These are phyloP conservation scores for Cryphonectria japonica DNA, from an alignment of 2,329 filamentous ascomycete species.

Conservation along the genomic window DNA sequence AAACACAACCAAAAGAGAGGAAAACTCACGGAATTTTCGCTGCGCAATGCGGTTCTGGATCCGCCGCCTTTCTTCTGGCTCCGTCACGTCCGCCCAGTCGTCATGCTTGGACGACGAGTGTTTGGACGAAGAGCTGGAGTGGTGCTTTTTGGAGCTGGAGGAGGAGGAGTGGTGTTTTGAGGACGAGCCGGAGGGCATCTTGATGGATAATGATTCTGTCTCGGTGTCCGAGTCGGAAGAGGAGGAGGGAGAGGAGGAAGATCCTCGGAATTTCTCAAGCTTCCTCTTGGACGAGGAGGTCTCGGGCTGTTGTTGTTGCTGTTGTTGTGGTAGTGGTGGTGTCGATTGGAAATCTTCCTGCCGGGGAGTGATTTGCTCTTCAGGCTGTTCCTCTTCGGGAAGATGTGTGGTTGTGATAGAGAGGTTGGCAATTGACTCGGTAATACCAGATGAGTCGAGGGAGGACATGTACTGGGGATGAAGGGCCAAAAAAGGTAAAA, in stretches of 20 bases:
- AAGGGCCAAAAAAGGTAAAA: not conserved
- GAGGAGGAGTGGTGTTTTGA: conserved; percentile 37
- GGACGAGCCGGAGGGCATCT: conserved; percentile 40
- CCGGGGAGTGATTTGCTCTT: conserved; percentile 21
- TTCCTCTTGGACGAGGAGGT: not conserved
- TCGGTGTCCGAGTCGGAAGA: conserved; percentile 40
- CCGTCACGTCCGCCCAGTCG: conserved; percentile 71
- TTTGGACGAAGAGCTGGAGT: conserved; percentile 42
- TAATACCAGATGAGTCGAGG: conserved; percentile 17
- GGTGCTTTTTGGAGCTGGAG: conserved; percentile 43
- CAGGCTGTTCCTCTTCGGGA: conserved; percentile 4
- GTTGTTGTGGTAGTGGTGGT: not conserved
- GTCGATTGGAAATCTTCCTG: conserved; percentile 12
- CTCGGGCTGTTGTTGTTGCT: not conserved
- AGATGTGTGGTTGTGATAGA: conserved; percentile 12
- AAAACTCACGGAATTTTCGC: conserved; percentile 70
- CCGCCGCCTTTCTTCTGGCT: conserved; percentile 71
- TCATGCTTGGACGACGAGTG: conserved; percentile 48
- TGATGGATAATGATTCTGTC: conserved; percentile 28
- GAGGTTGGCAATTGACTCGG: conserved; percentile 20
- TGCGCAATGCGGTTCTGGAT: conserved; percentile 79
- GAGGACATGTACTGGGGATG: conserved; percentile 24
- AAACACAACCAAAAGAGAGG: too few species aligned
- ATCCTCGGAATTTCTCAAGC: not conserved
- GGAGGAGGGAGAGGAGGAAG: not conserved